Percentiles rank a stretch among this genome's conserved stretches.
These are phyloP conservation scores for Fusarium miscanthi DNA, from an alignment of 2,329 filamentous ascomycete genomes.

Conservation along the genomic window DNA sequence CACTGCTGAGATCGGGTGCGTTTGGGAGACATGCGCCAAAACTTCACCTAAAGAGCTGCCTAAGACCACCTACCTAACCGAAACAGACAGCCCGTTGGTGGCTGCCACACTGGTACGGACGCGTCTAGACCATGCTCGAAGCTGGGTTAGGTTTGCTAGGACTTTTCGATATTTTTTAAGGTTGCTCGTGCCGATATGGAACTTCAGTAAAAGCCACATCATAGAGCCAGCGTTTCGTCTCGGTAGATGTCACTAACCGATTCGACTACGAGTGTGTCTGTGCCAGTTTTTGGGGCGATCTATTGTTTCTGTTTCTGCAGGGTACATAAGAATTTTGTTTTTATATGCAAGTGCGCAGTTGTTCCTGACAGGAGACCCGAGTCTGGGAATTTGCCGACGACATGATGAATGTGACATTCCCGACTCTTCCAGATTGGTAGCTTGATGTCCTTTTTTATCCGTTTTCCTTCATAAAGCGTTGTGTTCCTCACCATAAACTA, in stretches of 20 bases:
- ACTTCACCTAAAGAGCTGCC: conserved; percentile 4
- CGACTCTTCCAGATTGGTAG: neutral
- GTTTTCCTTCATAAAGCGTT: neutral
- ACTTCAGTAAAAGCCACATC: conserved; percentile 1
- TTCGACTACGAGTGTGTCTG: conserved; percentile 2
- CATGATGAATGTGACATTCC: neutral
- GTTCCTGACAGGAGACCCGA: neutral
- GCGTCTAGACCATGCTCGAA: conserved; percentile 12
- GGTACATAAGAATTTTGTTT: neutral
- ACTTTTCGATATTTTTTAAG: neutral
- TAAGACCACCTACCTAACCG: conserved; percentile 2
- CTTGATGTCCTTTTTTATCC: neutral
- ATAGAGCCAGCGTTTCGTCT: conserved; percentile 15
- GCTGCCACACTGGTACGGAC: neutral
- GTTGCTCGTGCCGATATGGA: conserved; percentile 3
- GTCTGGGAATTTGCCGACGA: neutral
- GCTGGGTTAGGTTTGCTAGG: conserved; percentile 9
- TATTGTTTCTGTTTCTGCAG: conserved; percentile 29
- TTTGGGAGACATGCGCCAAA: neutral
- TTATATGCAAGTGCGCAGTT: neutral
- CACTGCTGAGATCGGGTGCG: neutral
- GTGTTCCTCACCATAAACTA: neutral
- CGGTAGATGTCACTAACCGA: conserved; percentile 8
- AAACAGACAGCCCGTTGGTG: conserved; percentile 10
- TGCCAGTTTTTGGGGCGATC: neutral